phyloP scores from a whole-genome alignment of 2,329 filamentous ascomycete species.

The Grosmannia serpens region DNA sequence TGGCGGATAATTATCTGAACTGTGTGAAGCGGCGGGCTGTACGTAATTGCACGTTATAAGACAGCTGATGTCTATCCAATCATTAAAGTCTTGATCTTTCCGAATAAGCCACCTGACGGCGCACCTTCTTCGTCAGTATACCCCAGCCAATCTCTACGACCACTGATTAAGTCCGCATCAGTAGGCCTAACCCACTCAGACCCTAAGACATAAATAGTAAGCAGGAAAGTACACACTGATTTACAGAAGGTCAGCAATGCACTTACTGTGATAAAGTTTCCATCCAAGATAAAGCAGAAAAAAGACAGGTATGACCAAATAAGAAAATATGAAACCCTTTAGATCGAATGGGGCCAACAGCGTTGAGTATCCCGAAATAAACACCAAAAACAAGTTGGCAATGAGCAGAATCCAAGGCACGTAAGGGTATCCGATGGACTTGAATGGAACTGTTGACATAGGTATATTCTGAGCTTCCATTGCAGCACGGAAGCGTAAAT shows the following conservation, averaged over 20 bases:
- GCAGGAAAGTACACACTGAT: background rate
- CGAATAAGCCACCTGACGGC: background rate
- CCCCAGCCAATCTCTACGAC: slow-evolving; percentile 32
- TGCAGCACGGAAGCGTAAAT: slow-evolving; percentile 52
- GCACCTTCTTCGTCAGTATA: background rate
- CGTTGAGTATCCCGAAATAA: slow-evolving; percentile 58
- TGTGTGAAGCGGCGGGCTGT: background rate
- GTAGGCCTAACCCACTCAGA: slow-evolving; percentile 33
- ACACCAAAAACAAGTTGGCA: slow-evolving; percentile 50
- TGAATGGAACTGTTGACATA: slow-evolving; percentile 45
- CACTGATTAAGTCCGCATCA: slow-evolving; percentile 42
- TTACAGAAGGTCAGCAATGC: background rate
- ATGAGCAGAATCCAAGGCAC: slow-evolving; percentile 54
- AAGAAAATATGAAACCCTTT: slow-evolving; percentile 51
- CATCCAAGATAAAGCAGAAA: slow-evolving; percentile 47
- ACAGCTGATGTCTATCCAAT: slow-evolving; percentile 8
- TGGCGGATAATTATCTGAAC: background rate
- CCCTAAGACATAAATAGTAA: slow-evolving; percentile 1
- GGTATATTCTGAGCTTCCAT: slow-evolving; percentile 47
- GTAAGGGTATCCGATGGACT: slow-evolving; percentile 50
- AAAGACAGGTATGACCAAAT: slow-evolving; percentile 55
- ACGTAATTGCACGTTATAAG: background rate
- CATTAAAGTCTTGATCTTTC: slow-evolving; percentile 1
- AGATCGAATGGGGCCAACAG: slow-evolving; percentile 51
- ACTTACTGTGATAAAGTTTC: slow-evolving; percentile 36